These are phyloP conservation scores for Podila horticola DNA, from an alignment of 192 early-diverging fungal species.

Conservation along the genomic window DNA sequence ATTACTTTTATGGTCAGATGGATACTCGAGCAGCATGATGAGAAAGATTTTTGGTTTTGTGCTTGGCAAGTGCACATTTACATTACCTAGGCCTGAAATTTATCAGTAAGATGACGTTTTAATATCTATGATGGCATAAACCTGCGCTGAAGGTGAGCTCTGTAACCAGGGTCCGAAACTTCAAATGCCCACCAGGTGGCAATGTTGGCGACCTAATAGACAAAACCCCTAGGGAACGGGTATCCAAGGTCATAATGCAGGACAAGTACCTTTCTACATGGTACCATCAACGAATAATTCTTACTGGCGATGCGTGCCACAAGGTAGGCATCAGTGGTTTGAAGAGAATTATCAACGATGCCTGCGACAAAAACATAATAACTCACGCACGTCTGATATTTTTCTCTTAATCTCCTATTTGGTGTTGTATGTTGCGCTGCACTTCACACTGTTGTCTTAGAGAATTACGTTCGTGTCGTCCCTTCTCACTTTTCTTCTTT, in stretches of 20 bases:
- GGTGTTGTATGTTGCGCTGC: slow-evolving; percentile 1
- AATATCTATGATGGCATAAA: slow-evolving; percentile 4
- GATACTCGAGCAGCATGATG: slow-evolving; percentile 24
- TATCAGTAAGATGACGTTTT: too few species aligned
- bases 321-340: not conserved
- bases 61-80: slow-evolving; percentile 10
- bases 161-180: slow-evolving; percentile 31
- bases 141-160: slow-evolving; percentile 18
- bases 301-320: slow-evolving; percentile 34
- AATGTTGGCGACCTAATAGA: slow-evolving; percentile 25
- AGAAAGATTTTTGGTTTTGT: slow-evolving; percentile 19
- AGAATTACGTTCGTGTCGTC: too few species aligned
- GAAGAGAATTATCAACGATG: too few species aligned
- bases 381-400: too few species aligned
- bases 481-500: too few species aligned
- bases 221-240: slow-evolving; percentile 12
- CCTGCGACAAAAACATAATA: too few species aligned
- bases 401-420: slow-evolving; percentile 11
- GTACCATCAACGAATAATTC: slow-evolving; percentile 19
- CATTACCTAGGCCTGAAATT: not conserved
- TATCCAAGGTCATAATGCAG: slow-evolving; percentile 29
- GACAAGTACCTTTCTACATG: slow-evolving; percentile 33
- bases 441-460: too few species aligned
- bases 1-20: slow-evolving; percentile 17
- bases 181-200: slow-evolving; percentile 21